Conservation (phyloP, 2,329 filamentous ascomycete species). For the Thielaviopsis euricoi region DNA sequence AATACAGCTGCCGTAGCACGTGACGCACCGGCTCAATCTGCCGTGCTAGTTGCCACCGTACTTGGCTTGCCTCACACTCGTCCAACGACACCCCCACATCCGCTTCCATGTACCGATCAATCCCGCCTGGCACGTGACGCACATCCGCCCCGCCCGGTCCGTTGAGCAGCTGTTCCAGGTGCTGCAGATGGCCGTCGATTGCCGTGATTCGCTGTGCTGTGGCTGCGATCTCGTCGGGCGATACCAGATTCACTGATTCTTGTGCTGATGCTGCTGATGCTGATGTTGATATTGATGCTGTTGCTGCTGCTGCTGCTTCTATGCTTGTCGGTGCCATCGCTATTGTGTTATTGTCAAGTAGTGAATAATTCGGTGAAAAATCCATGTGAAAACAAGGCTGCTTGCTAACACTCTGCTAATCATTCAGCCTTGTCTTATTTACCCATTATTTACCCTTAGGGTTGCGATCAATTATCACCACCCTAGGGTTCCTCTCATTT, state of each 20-base stretch:
- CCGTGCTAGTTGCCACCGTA: background rate
- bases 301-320: background rate
- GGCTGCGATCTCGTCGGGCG: background rate
- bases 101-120: background rate
- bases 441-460: background rate
- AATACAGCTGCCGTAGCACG: conserved; percentile 1
- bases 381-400: background rate
- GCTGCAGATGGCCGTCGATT: background rate
- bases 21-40: background rate
- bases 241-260: background rate
- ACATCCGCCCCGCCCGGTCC: background rate
- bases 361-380: background rate
- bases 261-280: background rate
- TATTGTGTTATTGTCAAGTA: background rate
- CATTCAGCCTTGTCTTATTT: background rate
- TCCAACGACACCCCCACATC: background rate
- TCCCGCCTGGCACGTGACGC: background rate
- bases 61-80: background rate
- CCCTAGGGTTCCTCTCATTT: background rate
- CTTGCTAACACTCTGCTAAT: background rate
- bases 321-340: background rate
- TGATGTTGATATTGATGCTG: background rate
- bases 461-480: background rate
- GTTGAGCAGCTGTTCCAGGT: background rate
- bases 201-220: background rate